Evolutionary conservation across 179 eudicot genomes (phyloP).

Genomic region (Heliamphora pulchella): DNA sequence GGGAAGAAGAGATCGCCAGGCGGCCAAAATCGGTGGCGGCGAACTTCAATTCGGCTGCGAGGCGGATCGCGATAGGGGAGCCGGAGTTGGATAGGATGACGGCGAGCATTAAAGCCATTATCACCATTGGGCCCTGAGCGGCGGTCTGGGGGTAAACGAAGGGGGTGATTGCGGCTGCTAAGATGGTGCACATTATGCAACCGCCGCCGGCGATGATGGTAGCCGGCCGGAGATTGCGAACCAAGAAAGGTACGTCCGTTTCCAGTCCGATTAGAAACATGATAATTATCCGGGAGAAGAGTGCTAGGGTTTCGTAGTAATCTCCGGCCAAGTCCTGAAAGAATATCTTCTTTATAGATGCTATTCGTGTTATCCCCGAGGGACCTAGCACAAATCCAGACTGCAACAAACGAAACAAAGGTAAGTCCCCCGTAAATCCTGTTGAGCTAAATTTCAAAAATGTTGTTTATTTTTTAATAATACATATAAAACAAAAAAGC

Average conservation of each 20-base stretch:
- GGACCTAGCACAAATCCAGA: slow-evolving; percentile 82
- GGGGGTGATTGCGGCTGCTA: slow-evolving; percentile 49
- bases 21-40: slow-evolving; percentile 70
- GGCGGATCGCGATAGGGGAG: slow-evolving; percentile 61
- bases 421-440: no score
- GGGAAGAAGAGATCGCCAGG: slow-evolving; percentile 52
- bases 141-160: slow-evolving; percentile 26
- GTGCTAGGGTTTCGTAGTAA: slow-evolving; percentile 64
- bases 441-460: no score
- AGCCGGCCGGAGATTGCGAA: slow-evolving; percentile 51
- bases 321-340: slow-evolving; percentile 43
- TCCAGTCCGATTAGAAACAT: slow-evolving; percentile 87
- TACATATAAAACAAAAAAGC: no score
- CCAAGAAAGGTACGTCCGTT: slow-evolving; percentile 51
- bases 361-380: slow-evolving; percentile 51
- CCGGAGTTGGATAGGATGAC: slow-evolving; percentile 50
- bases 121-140: slow-evolving; percentile 19
- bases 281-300: slow-evolving; percentile 57
- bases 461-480: no score
- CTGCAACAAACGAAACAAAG: slow-evolving; percentile 30
- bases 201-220: slow-evolving; percentile 39
- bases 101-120: slow-evolving; percentile 42
- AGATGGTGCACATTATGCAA: slow-evolving; percentile 41
- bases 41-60: slow-evolving; percentile 61
- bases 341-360: slow-evolving; percentile 37